phyloP scores from a whole-genome alignment of 108 stramenopile genomes.

The Schizochytrium sp. region DNA sequence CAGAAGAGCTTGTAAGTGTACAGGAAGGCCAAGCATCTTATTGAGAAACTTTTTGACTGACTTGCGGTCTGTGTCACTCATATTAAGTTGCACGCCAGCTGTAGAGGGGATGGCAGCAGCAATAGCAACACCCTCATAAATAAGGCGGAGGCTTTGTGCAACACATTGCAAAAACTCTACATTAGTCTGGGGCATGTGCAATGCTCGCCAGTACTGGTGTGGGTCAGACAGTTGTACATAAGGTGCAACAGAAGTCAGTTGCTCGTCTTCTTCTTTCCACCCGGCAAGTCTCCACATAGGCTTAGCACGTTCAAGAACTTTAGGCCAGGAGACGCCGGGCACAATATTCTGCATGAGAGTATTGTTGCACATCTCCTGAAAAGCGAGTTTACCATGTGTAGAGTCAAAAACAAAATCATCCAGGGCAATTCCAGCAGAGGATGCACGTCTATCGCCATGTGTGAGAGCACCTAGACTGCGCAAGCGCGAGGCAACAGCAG shows the following conservation, averaged over 20 bases:
- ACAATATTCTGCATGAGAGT: neutral
- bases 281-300: slow-evolving; percentile 15
- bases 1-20: slow-evolving; percentile 74
- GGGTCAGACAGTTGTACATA: slow-evolving; percentile 59
- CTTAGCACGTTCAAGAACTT: slow-evolving; percentile 61
- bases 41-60: slow-evolving; percentile 76
- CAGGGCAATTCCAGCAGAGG: slow-evolving; percentile 62
- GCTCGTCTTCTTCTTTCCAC: neutral
- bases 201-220: slow-evolving; percentile 59
- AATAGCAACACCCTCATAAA: neutral
- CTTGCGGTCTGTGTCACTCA: slow-evolving; percentile 3
- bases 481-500: slow-evolving; percentile 84
- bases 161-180: slow-evolving; percentile 42
- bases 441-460: slow-evolving; percentile 82
- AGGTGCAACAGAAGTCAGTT: slow-evolving; percentile 19
- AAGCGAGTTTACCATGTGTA: slow-evolving; percentile 1
- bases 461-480: slow-evolving; percentile 84
- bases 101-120: neutral
- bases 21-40: slow-evolving; percentile 75
- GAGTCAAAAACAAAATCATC: slow-evolving; percentile 39
- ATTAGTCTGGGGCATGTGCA: slow-evolving; percentile 70
- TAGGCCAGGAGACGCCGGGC: slow-evolving; percentile 65
- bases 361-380: neutral
- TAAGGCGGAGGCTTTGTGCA: neutral
- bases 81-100: neutral